Base-by-base conservation (phyloP, 441 rosid genomes). In the Jatropha multifida region DNA sequence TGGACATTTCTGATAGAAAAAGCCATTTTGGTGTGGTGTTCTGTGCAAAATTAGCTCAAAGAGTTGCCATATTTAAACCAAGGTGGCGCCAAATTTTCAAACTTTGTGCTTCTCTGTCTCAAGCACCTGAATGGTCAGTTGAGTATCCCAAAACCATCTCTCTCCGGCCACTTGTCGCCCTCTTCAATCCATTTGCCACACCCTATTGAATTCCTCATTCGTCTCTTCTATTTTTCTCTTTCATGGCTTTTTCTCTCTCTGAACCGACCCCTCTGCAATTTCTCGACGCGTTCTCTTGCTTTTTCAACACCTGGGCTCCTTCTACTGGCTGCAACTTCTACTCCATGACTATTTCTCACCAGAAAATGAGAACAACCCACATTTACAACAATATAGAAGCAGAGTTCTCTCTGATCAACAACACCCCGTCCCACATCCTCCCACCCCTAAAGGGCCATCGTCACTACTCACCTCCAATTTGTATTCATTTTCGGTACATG, bases 141-240 rank as follows among this genome's bases (percentile, higher is more conserved):
- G 69, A n/a, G 61, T 38, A 73, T 73, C 69, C 61, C 76, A 73
- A 87, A 77, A 82, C 85, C 85, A 75, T 75, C 78, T 59, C 60
- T 69, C 77, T 67, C 75, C 81, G 81, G 84, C 88, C 92, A 87
- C 69, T 74, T 88, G 94, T 82, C 94, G 71, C 79, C 79, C 51
- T 38, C 77, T 42, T 62, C 63, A 10, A 67, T 7, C 73, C 69
- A 69, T 69, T 75, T 44, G 38, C 77, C 42, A 14, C 51, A 68
- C 71, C 38, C 59, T 54, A 11, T 61, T 61, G 65, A 20, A 10
- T 65, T 46, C 59, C 83, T 32, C 52, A 52, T 44, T 69, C 71
- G 73, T 20, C 65, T 69, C 68, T 68, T 32, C 18, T 18, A 42
- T 74, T 78, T 71, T 83, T 72, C 72, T 77, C 74, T 65, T 71